These are phyloP conservation scores for Colletotrichum agaves DNA, from an alignment of 2,329 filamentous ascomycete species.

Conservation along the genomic window DNA sequence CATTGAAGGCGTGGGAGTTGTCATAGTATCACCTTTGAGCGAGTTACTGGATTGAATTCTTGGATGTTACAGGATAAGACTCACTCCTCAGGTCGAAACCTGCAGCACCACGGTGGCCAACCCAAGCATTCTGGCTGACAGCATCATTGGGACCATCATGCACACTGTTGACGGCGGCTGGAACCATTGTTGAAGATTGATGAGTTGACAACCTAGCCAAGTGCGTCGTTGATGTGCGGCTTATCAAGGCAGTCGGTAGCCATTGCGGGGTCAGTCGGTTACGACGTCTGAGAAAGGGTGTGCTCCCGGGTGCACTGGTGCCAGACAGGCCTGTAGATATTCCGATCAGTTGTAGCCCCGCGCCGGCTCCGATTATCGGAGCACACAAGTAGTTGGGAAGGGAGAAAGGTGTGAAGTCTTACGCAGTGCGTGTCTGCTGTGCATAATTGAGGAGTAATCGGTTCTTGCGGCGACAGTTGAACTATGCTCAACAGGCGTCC, in stretches of 20 bases:
- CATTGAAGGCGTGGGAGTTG: conserved; percentile 84
- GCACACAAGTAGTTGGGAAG: neutral
- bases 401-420: neutral
- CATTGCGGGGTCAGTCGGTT: conserved; percentile 24
- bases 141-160: neutral
- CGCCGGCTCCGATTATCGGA: conserved; percentile 7
- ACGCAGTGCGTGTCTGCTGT: neutral
- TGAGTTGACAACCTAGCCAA: neutral
- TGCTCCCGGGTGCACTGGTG: conserved; percentile 8
- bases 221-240: neutral
- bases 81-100: conserved; percentile 54
- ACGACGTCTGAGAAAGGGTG: conserved; percentile 15
- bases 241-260: neutral
- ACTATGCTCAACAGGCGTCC: no score
- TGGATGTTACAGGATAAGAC: conserved; percentile 24
- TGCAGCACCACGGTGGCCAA: conserved; percentile 51
- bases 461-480: no score
- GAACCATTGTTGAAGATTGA: conserved; percentile 16
- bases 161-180: neutral
- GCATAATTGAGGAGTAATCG: no score
- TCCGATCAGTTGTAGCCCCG: conserved; percentile 19
- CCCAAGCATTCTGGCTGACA: conserved; percentile 44
- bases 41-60: neutral
- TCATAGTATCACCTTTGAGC: conserved; percentile 64
- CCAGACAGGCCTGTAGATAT: conserved; percentile 6